A percentile compares a stretch with the other conserved stretches of the same genome.
Evolutionary conservation across 805 yeast genomes (phyloP).

Genomic region (Myxozyma monticola): DNA sequence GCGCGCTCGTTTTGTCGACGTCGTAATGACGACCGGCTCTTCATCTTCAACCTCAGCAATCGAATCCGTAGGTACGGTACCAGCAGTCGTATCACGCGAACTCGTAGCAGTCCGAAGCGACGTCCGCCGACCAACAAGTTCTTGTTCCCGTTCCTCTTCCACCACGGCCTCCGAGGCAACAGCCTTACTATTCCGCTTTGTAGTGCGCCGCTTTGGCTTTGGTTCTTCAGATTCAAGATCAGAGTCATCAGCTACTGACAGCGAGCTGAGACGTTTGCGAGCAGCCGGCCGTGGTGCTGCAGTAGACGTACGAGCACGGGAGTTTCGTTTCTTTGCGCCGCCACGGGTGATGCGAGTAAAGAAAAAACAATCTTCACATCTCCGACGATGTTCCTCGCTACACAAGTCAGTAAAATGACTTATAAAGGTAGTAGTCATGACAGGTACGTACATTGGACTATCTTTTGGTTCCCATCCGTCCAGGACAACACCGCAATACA

Average conservation of each 20-base stretch:
- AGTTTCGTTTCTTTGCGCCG: conserved; percentile 7
- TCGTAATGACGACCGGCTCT: no score
- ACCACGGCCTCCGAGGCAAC: background rate
- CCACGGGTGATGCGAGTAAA: conserved; percentile 34
- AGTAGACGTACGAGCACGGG: conserved; percentile 15
- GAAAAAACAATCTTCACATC: conserved; percentile 47
- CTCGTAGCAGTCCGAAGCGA: no score
- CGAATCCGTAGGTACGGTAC: no score
- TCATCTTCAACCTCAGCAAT: no score
- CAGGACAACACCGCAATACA: conserved; percentile 60
- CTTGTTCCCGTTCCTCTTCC: background rate
- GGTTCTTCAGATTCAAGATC: conserved; percentile 11
- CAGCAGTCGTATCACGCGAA: no score
- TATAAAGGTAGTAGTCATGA: background rate
- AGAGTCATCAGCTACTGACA: conserved; percentile 6
- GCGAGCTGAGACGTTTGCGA: conserved; percentile 22
- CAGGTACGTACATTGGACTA: conserved; percentile 47
- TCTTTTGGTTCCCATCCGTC: conserved; percentile 75
- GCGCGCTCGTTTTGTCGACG: conserved; percentile 10
- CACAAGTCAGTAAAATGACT: background rate
- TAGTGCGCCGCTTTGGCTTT: conserved; percentile 14
- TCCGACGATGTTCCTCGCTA: conserved; percentile 51
- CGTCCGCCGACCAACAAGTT: no score
- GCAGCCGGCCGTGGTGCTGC: conserved; percentile 2
- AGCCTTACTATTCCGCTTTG: conserved; percentile 7